Evolutionary conservation across 1,284 basidiomycete genomes (phyloP), one percentile per base, ranked within the genome.

Genomic region (Irpex lacteus): DNA sequence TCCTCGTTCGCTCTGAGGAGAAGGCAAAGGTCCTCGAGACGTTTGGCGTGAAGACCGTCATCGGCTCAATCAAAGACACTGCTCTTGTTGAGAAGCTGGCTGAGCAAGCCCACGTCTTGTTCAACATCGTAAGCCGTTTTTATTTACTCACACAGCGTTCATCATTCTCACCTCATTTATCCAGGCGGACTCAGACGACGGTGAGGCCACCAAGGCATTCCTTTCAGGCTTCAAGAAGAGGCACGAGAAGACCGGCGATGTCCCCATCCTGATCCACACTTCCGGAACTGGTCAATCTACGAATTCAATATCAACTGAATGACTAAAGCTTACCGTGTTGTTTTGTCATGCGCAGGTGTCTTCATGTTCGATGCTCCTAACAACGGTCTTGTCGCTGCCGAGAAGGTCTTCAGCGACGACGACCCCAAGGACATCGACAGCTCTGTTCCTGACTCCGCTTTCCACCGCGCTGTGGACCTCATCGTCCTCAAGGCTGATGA

Each of bases 21-120:
- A 73, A 73, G 59, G 72, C 71, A 3, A 65, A 66, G 59, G 59
- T 61, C 13, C 64, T 73, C 5, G 60, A 67, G 50, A 9, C 60
- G 18, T 67, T 70, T 26, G 70, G 69, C 8, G 64, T 74, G 34
- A 71, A 68, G 32, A 55, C 70, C 21, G 67, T 68, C 19, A 57
- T 71, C 2, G 72, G 72, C 11, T 67, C 70, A 0, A 60, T 69
- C 44, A 34, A 63, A 9, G 71, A 73, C 37, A 26, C 44, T 7
- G 67, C 64, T 11, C 63, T 66, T 21, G 55, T 73, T 26, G 60
- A 65, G 19, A 34, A 61, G 5, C 63, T 69, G 5, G 65, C 67
- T 4, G 60, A 61, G 26, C 47, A 67, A 5, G 63, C 69, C 1
- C 68, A 73, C 40, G 61, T 73, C 9, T 67, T 73, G 32, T 65